Evolutionary conservation across 2,329 filamentous ascomycete genomes (phyloP).

Genomic region (Penicillium rolfsii): DNA sequence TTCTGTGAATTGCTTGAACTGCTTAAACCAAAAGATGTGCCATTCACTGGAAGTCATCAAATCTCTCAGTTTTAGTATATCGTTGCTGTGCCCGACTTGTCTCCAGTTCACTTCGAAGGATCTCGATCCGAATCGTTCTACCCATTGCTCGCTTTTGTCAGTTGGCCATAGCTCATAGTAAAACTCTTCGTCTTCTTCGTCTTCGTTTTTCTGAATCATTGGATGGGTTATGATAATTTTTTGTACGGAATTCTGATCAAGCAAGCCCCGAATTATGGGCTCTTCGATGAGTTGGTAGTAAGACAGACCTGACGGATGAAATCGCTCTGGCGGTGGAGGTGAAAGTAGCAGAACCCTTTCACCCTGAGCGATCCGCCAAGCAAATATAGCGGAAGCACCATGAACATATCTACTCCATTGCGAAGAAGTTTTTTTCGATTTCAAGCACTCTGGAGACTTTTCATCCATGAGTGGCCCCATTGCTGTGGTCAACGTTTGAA

Average conservation of each 20-base stretch:
- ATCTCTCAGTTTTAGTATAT: constrained; percentile 3
- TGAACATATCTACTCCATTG: constrained; percentile 19
- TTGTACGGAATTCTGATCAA: constrained; percentile 2
- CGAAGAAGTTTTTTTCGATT: constrained; percentile 4
- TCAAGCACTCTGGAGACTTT: constrained; percentile 11
- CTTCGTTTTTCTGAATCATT: constrained; percentile 8
- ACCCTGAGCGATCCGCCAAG: constrained; percentile 18
- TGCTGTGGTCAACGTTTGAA: constrained; percentile 18
- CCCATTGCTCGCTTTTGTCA: constrained; percentile 12
- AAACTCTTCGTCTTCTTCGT: constrained; percentile 6
- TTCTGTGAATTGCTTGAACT: background rate
- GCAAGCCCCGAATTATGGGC: constrained; percentile 10
- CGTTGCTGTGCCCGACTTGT: constrained; percentile 6
- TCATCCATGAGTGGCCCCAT: constrained; percentile 15
- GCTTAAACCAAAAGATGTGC: background rate
- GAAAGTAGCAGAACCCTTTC: constrained; percentile 13
- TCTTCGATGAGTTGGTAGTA: constrained; percentile 19
- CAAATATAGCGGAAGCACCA: constrained; percentile 20
- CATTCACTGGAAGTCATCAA: constrained; percentile 5
- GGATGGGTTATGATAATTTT: constrained; percentile 15
- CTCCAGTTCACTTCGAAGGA: constrained; percentile 7
- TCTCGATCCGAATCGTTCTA: constrained; percentile 10
- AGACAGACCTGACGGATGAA: constrained; percentile 18
- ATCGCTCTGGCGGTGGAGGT: constrained; percentile 16
- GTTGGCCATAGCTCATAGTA: constrained; percentile 18